These are phyloP conservation scores for Hypomyces perniciosus DNA, from an alignment of 2,329 filamentous ascomycete genomes.

Conservation along the genomic window DNA sequence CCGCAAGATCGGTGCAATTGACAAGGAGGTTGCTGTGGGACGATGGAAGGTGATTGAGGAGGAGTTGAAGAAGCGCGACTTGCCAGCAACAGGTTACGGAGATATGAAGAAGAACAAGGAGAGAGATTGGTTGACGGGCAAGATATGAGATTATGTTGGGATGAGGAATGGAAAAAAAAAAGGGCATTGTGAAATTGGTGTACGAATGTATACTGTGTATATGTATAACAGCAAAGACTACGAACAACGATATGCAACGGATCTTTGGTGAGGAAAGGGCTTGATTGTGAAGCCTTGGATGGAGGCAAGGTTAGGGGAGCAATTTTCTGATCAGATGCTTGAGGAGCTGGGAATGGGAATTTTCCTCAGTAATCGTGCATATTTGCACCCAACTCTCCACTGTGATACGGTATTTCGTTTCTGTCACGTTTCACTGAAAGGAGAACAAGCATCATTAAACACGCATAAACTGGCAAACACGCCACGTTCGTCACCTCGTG, in stretches of 20 bases:
- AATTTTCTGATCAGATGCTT: too few species aligned
- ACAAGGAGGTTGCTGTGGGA: conserved; percentile 66
- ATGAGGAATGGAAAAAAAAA: not conserved
- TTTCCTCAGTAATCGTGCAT: too few species aligned
- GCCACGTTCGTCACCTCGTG: too few species aligned
- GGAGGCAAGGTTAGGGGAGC: too few species aligned
- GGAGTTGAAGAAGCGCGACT: conserved; percentile 56
- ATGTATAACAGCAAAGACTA: conserved; percentile 8
- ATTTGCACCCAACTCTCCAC: too few species aligned
- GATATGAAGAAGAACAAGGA: conserved; percentile 37
- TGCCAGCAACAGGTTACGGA: conserved; percentile 50
- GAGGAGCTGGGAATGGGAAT: too few species aligned
- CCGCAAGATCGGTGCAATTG: conserved; percentile 61
- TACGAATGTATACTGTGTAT: not conserved
- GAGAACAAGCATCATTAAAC: too few species aligned
- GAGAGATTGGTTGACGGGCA: conserved; percentile 37
- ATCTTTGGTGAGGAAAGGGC: not conserved
- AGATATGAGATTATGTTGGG: conserved; percentile 14
- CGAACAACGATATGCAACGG: not conserved
- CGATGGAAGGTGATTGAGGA: conserved; percentile 74
- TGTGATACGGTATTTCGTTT: too few species aligned
- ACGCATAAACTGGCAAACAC: too few species aligned
- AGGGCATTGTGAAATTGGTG: conserved; percentile 4
- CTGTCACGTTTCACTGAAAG: too few species aligned
- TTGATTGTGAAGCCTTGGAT: too few species aligned